Conservation (phyloP, 768 basidiomycete genomes). For the Myochromella boudieri region DNA sequence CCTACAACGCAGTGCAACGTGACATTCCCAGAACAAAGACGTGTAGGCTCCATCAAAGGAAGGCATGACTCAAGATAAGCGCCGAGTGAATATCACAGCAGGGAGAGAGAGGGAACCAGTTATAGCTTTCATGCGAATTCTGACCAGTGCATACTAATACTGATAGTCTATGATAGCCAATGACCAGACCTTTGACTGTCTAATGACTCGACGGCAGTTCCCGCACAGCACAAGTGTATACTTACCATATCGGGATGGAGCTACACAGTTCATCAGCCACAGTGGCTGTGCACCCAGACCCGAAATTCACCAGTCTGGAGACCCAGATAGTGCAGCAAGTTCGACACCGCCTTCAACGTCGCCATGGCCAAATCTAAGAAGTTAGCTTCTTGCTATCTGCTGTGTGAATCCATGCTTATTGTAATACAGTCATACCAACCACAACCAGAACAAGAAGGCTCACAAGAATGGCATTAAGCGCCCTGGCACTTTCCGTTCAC, state of each 20-base stretch:
- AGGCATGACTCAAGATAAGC: background rate
- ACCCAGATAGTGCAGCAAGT: constrained; percentile 22
- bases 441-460: constrained; percentile 96
- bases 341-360: constrained; percentile 30
- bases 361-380: constrained; percentile 99
- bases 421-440: constrained; percentile 74
- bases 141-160: no score
- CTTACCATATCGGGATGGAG: constrained; percentile 14
- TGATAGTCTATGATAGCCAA: no score
- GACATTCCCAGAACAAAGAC: no score
- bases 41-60: background rate
- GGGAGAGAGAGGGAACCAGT: background rate
- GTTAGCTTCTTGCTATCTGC: constrained; percentile 40
- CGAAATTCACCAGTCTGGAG: constrained; percentile 7
- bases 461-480: constrained; percentile 97
- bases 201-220: constrained; percentile 6
- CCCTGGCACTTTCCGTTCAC: constrained; percentile 68
- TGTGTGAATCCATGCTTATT: background rate
- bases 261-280: constrained; percentile 46
- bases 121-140: no score
- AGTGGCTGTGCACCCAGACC: constrained; percentile 37
- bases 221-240: background rate
- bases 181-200: background rate
- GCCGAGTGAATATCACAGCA: background rate
- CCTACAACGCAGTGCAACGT: background rate